Evolutionary conservation across 768 basidiomycete genomes (phyloP).

Genomic region (Inosperma sp.): DNA sequence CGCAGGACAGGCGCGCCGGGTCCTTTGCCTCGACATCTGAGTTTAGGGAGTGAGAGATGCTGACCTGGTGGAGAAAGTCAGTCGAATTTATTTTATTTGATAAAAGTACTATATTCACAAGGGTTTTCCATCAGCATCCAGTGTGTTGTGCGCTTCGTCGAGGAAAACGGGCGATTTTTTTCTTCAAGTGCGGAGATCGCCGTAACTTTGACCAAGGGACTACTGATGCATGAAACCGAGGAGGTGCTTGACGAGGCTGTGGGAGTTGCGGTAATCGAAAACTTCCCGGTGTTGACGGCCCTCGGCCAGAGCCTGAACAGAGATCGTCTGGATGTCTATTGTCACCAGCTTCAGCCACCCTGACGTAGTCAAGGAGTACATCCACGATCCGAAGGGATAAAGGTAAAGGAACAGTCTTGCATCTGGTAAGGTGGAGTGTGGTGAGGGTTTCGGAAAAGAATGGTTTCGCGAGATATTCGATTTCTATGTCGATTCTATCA

Average conservation of each 20-base stretch:
- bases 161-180: slow-evolving; percentile 9
- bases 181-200: slow-evolving; percentile 7
- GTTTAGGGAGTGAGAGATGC: not conserved
- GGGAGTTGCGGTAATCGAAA: too few species aligned
- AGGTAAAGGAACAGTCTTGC: not conserved
- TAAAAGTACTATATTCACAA: not conserved
- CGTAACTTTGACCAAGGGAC: slow-evolving; percentile 11
- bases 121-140: not conserved
- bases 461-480: not conserved
- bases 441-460: not conserved
- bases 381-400: too few species aligned
- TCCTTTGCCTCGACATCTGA: not conserved
- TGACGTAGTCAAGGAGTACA: slow-evolving; percentile 10
- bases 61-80: too few species aligned
- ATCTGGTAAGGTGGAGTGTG: not conserved
- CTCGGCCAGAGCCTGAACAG: slow-evolving; percentile 1
- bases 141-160: slow-evolving; percentile 5
- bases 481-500: too few species aligned
- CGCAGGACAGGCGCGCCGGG: too few species aligned
- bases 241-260: not conserved
- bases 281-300: slow-evolving; percentile 4
- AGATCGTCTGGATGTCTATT: not conserved
- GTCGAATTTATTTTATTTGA: not conserved
- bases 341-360: not conserved
- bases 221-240: not conserved